Evolutionary conservation across 805 yeast genomes (phyloP).

Genomic region (Zygotorulaspora danielsina): DNA sequence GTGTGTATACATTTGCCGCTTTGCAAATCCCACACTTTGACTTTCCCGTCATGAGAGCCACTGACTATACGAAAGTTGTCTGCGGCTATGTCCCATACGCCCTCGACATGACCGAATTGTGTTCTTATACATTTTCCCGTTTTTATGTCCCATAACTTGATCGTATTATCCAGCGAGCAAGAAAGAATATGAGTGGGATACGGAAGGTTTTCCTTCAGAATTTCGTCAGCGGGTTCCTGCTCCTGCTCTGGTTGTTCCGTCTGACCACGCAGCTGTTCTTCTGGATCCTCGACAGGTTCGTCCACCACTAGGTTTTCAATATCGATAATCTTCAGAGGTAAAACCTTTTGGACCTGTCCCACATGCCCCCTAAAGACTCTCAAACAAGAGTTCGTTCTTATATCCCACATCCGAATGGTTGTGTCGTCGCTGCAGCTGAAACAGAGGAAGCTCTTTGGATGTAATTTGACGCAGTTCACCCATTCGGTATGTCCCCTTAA

Average conservation of each 20-base stretch:
- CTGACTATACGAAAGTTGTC: slow-evolving; percentile 91
- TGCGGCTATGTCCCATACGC: slow-evolving; percentile 95
- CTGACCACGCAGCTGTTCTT: slow-evolving; percentile 3
- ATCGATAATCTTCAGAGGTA: slow-evolving; percentile 76
- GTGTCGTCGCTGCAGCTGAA: slow-evolving; percentile 90
- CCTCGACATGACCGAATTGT: slow-evolving; percentile 96
- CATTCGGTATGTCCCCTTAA: slow-evolving; percentile 89
- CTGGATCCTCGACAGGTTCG: slow-evolving; percentile 25
- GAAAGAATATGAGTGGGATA: slow-evolving; percentile 82
- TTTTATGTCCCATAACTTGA: slow-evolving; percentile 84
- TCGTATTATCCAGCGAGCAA: slow-evolving; percentile 87
- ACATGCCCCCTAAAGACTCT: slow-evolving; percentile 82
- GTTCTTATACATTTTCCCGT: slow-evolving; percentile 89
- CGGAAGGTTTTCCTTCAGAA: slow-evolving; percentile 29
- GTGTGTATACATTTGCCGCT: slow-evolving; percentile 93
- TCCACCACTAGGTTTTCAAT: slow-evolving; percentile 48
- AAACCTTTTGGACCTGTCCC: slow-evolving; percentile 89
- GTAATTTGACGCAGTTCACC: slow-evolving; percentile 87
- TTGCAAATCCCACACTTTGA: slow-evolving; percentile 95
- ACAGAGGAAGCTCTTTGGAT: slow-evolving; percentile 69
- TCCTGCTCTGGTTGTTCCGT: slow-evolving; percentile 16
- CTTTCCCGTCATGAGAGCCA: slow-evolving; percentile 89
- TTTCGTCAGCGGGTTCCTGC: slow-evolving; percentile 17
- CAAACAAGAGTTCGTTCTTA: slow-evolving; percentile 72
- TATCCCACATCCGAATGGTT: slow-evolving; percentile 93